Evolutionary conservation across 371 early-diverging fungal species (phyloP), one percentile per base, ranked within the genome.

Genomic region (Umbelopsis sp.): DNA sequence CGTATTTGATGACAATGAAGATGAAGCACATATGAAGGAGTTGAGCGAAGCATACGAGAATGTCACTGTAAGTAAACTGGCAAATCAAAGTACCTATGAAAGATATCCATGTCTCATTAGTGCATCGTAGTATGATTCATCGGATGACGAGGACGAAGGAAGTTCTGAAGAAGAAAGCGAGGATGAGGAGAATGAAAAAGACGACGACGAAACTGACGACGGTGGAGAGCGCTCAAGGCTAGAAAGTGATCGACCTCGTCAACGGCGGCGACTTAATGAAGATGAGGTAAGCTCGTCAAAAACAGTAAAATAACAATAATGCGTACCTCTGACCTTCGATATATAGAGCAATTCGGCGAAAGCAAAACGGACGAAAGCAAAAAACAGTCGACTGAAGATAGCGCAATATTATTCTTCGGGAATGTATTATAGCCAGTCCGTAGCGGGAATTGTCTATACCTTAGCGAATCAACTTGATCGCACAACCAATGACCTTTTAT

Each of bases 1-100:
- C 75, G 91, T 94, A 5, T 81, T 96, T 69, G 94, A 94, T 64
- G 96, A 96, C 65, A 91, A 87, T 9, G 91, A 89, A 16, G 82
- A 92, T 10, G 90, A 88, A n/a, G 74, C 72, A 24, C 84, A 86
- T 24, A 72, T 93, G 74, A 72, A 71, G 0, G 80, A 84, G 35
- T 76, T 92, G 20, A 79, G 87, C 45, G 77, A 85, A 18, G 96
- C 95, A 1, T 92, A 89, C 69, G 86, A 91, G 46, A 79, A 74
- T 7, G 70, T 90, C 9, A 83, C 87, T 81, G 91, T 91, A 81
- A 41, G 67, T 48, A 37, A 2, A 12, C 57, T 37, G 29, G 44
- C 18, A n/a, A 66, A 37, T 57, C 46, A 5, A 70, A 69, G 12
- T 24, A n/a, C 45, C 48, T 22, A 50, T 35, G 5, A n/a, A 24